Evolutionary conservation across 2,329 filamentous ascomycete species (phyloP).

Genomic region (Cytospora piceicola): DNA sequence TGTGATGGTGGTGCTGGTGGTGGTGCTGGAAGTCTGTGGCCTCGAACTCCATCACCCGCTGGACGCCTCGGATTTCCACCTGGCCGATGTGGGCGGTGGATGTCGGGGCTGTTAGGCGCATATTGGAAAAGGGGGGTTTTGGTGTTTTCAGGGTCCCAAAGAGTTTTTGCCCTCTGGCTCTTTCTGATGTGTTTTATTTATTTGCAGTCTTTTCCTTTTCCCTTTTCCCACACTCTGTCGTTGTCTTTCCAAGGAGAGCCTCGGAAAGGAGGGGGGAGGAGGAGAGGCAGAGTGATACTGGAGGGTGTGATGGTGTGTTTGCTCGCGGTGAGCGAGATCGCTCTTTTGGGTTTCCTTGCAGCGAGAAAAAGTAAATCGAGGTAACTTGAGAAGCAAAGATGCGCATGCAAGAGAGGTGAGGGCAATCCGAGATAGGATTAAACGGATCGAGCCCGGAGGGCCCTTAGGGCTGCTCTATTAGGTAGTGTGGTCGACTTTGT

Average conservation of each 20-base stretch:
- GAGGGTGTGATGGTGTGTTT: neutral
- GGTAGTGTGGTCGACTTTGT: neutral
- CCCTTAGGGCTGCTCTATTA: neutral
- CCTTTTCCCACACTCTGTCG: too few relatives aligned
- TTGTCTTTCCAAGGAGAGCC: too few relatives aligned
- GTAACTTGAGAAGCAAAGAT: neutral
- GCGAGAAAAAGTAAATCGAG: neutral
- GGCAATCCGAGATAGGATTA: neutral
- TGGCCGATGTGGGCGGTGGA: constrained; percentile 17
- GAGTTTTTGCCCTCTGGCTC: too few relatives aligned
- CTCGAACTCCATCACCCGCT: constrained; percentile 29
- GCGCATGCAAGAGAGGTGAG: neutral
- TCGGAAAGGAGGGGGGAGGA: too few relatives aligned
- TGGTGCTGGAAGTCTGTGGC: constrained; percentile 10
- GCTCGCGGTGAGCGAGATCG: neutral
- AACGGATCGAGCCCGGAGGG: neutral
- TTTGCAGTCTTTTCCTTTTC: too few relatives aligned
- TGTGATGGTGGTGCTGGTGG: neutral
- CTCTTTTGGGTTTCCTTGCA: neutral
- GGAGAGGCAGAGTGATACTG: neutral
- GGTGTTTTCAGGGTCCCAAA: too few relatives aligned
- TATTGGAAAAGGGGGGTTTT: neutral
- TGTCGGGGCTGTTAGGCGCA: constrained; percentile 22
- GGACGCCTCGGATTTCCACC: constrained; percentile 27
- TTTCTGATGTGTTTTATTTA: too few relatives aligned